These are phyloP conservation scores for Leccinum pachyderme DNA, from an alignment of 1,284 basidiomycete species.

Conservation along the genomic window DNA sequence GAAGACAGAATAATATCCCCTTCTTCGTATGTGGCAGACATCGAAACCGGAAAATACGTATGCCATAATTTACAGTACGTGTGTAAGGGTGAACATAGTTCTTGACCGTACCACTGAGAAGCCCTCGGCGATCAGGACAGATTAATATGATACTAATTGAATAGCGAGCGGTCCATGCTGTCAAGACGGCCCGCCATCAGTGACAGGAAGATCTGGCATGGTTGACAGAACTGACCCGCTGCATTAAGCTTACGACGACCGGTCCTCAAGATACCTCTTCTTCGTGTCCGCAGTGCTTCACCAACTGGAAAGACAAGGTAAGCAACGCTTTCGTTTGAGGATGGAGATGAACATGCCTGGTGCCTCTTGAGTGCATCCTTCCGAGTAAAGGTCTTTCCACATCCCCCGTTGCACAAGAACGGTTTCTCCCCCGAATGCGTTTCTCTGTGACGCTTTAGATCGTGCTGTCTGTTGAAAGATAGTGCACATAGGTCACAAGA, in stretches of 20 bases:
- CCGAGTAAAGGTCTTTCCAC: conserved; percentile 79
- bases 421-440: conserved; percentile 81
- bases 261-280: conserved; percentile 44
- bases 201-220: conserved; percentile 9
- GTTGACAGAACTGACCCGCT: conserved; percentile 15
- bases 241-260: conserved; percentile 21
- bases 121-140: conserved; percentile 19
- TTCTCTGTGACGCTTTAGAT: conserved; percentile 76
- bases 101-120: conserved; percentile 8
- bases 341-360: conserved; percentile 48
- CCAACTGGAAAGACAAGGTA: conserved; percentile 47
- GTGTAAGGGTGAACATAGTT: conserved; percentile 23
- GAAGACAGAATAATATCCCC: conserved; percentile 8
- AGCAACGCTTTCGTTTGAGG: conserved; percentile 8
- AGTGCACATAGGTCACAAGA: conserved; percentile 76
- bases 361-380: conserved; percentile 81
- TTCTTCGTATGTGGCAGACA: conserved; percentile 16
- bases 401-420: conserved; percentile 75
- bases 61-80: conserved; percentile 33
- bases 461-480: conserved; percentile 80
- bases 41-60: conserved; percentile 18
- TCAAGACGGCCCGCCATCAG: conserved; percentile 16
- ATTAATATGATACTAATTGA: conserved; percentile 29
- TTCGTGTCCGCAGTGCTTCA: conserved; percentile 72
- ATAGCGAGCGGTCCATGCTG: conserved; percentile 14